phyloP scores from a whole-genome alignment of 805 yeast genomes.

The Ogataea chonburiensis region DNA sequence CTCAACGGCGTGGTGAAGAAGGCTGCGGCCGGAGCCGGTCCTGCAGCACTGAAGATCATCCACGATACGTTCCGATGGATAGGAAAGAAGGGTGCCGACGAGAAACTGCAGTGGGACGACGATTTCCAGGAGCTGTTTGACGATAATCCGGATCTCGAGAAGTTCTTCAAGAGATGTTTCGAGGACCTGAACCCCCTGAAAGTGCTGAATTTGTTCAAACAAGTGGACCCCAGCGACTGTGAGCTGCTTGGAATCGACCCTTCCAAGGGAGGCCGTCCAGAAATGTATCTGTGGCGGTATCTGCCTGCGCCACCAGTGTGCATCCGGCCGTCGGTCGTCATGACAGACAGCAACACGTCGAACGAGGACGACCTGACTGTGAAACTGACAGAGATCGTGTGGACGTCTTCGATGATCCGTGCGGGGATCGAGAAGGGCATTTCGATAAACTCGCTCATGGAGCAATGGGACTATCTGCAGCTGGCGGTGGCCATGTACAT shows the following conservation, averaged over 20 bases:
- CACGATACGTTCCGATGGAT: conserved; percentile 96
- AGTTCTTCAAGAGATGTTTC: conserved; percentile 79
- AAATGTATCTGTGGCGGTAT: conserved; percentile 94
- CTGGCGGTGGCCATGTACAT: conserved; percentile 96
- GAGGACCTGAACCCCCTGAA: conserved; percentile 94
- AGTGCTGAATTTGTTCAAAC: conserved; percentile 83
- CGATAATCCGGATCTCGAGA: conserved; percentile 84
- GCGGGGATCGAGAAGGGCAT: conserved; percentile 96
- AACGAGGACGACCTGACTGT: conserved; percentile 98
- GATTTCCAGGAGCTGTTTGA: conserved; percentile 75
- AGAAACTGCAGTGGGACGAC: conserved; percentile 81
- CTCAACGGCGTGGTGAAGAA: conserved; percentile 96
- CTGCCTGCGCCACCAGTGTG: conserved; percentile 99
- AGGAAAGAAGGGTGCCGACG: conserved; percentile 85
- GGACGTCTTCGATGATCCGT: conserved; percentile 91
- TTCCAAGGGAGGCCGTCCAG: conserved; percentile 87
- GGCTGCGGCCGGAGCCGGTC: conserved; percentile 87
- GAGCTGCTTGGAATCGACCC: conserved; percentile 91
- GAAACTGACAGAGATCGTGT: conserved; percentile 91
- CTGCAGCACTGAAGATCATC: conserved; percentile 91
- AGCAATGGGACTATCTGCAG: conserved; percentile 98
- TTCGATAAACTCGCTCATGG: conserved; percentile 90
- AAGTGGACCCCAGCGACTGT: conserved; percentile 82
- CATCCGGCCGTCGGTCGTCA: conserved; percentile 93
- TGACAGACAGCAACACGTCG: conserved; percentile 84